Conservation (phyloP, 225 moss, liverwort and hornwort genomes). For the Pseudoscleropodium purum region DNA sequence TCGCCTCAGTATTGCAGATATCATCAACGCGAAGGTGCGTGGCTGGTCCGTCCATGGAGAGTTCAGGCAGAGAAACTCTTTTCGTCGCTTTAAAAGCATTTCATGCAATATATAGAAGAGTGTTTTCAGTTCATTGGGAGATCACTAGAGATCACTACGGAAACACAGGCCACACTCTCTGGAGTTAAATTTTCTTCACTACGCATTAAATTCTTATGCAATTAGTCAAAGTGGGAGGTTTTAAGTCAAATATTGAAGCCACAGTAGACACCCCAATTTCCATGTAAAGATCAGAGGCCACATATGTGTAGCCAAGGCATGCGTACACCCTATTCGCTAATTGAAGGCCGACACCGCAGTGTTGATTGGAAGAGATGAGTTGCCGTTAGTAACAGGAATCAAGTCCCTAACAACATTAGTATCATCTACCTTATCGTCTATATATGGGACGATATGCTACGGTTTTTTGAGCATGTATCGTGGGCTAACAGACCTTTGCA, state of each 20-base stretch:
- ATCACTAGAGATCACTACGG: neutral
- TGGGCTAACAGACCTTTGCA: neutral
- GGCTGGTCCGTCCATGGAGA: neutral
- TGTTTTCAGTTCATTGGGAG: neutral
- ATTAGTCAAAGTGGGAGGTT: neutral
- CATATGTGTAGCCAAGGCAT: neutral
- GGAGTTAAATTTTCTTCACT: neutral
- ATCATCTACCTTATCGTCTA: neutral
- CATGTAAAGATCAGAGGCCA: neutral
- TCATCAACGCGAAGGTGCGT: slow-evolving; percentile 22
- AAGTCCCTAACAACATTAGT: neutral
- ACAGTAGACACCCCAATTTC: neutral
- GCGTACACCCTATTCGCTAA: neutral
- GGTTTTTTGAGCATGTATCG: neutral
- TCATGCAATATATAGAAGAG: too few species aligned
- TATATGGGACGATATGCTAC: too few species aligned
- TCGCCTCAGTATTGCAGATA: slow-evolving; percentile 19
- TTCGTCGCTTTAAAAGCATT: neutral
- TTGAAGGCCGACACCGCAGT: neutral
- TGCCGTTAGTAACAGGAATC: neutral
- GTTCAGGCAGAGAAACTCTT: neutral
- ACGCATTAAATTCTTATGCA: neutral
- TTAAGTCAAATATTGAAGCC: neutral
- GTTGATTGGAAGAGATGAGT: neutral
- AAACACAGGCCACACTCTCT: neutral